These are phyloP conservation scores for Suillus spraguei DNA, from an alignment of 768 basidiomycete species.

Conservation along the genomic window DNA sequence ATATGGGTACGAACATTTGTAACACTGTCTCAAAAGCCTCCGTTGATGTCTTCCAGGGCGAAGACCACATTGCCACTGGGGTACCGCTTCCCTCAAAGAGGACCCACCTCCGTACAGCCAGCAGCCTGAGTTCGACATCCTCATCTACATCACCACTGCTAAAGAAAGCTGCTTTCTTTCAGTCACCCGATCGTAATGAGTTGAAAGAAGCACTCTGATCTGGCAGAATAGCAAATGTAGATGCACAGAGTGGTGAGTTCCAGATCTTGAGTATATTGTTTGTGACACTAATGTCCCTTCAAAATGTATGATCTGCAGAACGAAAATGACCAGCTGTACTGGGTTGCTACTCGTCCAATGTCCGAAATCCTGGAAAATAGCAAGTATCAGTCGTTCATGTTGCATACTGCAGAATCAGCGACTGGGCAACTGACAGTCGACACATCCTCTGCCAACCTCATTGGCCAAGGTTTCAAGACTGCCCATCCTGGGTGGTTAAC, in stretches of 20 bases:
- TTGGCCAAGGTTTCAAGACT: background rate
- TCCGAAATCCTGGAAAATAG: background rate
- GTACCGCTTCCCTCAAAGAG: background rate
- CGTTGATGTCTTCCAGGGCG: background rate
- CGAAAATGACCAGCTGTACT: background rate
- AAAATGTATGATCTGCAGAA: background rate
- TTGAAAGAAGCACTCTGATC: background rate
- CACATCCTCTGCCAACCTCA: background rate
- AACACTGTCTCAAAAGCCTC: background rate
- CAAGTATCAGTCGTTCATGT: background rate
- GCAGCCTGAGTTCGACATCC: background rate
- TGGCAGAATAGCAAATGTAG: background rate
- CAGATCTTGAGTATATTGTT: background rate
- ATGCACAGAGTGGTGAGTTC: background rate
- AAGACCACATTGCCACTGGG: background rate
- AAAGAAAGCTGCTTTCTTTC: background rate
- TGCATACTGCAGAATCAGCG: background rate
- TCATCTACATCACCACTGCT: background rate
- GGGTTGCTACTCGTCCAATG: background rate
- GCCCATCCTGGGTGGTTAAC: background rate
- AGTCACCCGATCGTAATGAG: background rate
- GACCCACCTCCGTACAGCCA: background rate
- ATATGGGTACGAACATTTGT: too few relatives aligned
- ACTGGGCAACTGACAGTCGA: background rate
- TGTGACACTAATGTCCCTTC: background rate